Conservation (phyloP, 306 rosid genomes). For the Casuarina cunninghamiana region DNA sequence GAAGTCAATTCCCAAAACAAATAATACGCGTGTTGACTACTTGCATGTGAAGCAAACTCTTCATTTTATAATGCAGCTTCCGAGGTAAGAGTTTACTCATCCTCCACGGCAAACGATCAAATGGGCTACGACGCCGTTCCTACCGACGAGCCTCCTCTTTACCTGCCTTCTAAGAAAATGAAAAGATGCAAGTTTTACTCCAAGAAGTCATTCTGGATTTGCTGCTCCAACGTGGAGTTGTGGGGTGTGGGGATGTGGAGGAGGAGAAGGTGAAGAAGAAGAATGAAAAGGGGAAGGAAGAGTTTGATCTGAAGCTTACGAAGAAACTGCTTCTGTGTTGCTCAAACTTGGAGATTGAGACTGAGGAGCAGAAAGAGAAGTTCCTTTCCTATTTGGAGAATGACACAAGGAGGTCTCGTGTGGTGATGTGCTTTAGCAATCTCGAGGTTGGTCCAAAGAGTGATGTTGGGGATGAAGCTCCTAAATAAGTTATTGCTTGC, state of each 20-base stretch:
- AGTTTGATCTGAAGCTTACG: constrained; percentile 3
- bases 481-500: too few species aligned
- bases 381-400: constrained; percentile 12
- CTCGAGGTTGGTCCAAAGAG: not conserved
- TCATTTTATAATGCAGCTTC: not conserved
- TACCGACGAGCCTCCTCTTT: not conserved
- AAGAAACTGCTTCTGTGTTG: not conserved
- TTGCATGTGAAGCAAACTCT: not conserved
- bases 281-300: not conserved
- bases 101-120: not conserved
- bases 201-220: constrained; percentile 23
- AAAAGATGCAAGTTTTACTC: not conserved
- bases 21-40: not conserved
- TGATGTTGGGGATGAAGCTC: too few species aligned
- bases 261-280: constrained; percentile 3
- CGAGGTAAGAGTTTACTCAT: not conserved
- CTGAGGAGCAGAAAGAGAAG: constrained; percentile 16
- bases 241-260: not conserved
- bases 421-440: constrained; percentile 22
- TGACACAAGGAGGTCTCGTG: not conserved
- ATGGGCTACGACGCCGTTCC: constrained; percentile 7
- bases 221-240: constrained; percentile 26
- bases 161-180: not conserved
- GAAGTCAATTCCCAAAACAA: too few species aligned
- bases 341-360: constrained; percentile 29